A percentile compares a stretch with the other conserved stretches of the same genome.
Conservation (phyloP, 2,329 filamentous ascomycete genomes). For the Xylariaceae sp. region DNA sequence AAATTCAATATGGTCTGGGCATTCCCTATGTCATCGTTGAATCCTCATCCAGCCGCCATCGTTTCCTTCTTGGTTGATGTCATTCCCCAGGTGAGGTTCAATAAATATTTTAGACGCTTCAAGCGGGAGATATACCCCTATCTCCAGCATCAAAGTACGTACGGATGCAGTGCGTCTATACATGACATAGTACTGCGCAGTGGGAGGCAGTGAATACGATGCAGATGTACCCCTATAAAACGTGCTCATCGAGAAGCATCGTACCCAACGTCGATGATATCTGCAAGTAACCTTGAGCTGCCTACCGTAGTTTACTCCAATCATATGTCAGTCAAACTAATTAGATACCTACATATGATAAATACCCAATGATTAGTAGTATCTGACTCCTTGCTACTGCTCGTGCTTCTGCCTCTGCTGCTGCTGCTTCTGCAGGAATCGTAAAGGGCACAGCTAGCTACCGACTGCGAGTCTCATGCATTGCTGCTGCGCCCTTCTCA, state of each 20-base stretch:
- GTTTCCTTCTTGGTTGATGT: not conserved
- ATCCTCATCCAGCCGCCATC: not conserved
- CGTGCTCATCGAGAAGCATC: not conserved
- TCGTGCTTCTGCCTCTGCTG: too few relatives aligned
- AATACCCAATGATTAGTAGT: too few relatives aligned
- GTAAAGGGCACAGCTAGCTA: conserved; percentile 1
- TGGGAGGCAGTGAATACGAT: not conserved
- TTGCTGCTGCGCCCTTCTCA: conserved; percentile 3
- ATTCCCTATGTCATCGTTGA: not conserved
- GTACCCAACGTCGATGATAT: not conserved
- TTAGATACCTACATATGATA: not conserved
- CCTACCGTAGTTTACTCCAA: not conserved
- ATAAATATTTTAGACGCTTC: not conserved
- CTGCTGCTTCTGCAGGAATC: not conserved
- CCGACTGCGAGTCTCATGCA: conserved; percentile 12
- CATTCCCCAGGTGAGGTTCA: not conserved
- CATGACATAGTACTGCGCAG: not conserved
- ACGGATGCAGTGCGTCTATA: not conserved
- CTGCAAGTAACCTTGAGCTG: not conserved
- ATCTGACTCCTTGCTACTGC: too few relatives aligned
- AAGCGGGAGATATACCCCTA: not conserved
- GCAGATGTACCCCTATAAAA: not conserved
- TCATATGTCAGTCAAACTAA: not conserved
- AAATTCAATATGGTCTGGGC: not conserved
- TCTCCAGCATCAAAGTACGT: not conserved